Percentiles rank a stretch among this genome's conserved stretches.
Evolutionary conservation across 2,329 filamentous ascomycete species (phyloP).

Genomic region (Fusarium pininemorale): DNA sequence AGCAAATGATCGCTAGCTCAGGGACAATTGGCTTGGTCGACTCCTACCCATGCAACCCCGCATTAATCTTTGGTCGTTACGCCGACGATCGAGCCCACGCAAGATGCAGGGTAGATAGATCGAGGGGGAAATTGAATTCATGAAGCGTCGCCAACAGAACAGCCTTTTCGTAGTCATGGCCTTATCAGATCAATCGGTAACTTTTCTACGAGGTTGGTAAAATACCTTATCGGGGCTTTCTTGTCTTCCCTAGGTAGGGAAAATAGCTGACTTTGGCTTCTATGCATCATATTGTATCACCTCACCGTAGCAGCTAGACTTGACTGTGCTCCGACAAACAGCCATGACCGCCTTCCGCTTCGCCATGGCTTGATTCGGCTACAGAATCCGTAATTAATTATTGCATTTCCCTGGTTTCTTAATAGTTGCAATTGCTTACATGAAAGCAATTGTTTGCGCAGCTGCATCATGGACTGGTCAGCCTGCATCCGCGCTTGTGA

Average conservation of each 20-base stretch:
- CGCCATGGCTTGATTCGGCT: too few species aligned
- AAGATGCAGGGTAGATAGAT: neutral
- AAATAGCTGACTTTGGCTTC: fast-evolving
- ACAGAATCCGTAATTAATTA: fast-evolving
- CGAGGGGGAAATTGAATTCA: neutral
- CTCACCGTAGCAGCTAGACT: fast-evolving
- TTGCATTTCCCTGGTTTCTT: fast-evolving
- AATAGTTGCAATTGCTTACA: too few species aligned
- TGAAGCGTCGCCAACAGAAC: too few species aligned
- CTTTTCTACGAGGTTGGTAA: fast-evolving
- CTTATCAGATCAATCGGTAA: neutral
- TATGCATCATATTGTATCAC: too few species aligned
- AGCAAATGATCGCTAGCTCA: neutral
- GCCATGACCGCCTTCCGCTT: too few species aligned
- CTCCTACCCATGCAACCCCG: neutral
- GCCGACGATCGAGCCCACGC: neutral
- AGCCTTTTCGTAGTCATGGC: neutral
- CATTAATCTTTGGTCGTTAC: neutral
- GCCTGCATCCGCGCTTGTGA: neutral
- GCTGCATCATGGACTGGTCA: neutral
- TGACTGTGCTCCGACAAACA: fast-evolving
- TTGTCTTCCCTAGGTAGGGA: too few species aligned
- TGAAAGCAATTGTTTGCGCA: neutral
- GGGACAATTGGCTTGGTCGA: neutral
- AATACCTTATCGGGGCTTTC: fast-evolving